Evolutionary conservation across 2,329 filamentous ascomycete species (phyloP).

Genomic region (Alternaria ethzedia): DNA sequence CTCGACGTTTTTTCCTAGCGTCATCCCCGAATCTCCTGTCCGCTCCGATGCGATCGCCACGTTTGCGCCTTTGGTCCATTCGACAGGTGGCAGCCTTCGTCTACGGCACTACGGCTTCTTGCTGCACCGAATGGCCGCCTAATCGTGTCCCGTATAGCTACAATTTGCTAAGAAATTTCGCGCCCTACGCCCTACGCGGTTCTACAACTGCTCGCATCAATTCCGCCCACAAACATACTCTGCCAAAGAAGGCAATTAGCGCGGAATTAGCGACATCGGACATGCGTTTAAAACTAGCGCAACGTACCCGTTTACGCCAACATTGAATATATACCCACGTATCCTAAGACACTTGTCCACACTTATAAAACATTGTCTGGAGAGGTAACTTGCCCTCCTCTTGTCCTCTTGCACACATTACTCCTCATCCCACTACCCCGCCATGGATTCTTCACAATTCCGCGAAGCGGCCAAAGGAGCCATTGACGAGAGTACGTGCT

Average conservation of each 20-base stretch:
- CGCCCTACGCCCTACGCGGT: conserved; percentile 5
- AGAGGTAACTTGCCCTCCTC: background rate
- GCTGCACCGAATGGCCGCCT: background rate
- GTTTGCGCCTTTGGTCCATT: background rate
- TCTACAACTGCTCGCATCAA: background rate
- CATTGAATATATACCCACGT: background rate
- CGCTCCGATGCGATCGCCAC: background rate
- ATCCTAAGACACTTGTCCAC: background rate
- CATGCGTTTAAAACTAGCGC: background rate
- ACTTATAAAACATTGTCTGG: background rate
- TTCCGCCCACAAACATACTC: background rate
- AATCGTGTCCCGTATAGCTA: background rate
- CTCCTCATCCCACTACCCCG: background rate
- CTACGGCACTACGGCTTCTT: background rate
- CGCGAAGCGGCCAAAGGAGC: conserved; percentile 75
- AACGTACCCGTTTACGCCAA: background rate
- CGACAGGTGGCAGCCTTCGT: background rate
- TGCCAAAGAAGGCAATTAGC: conserved; percentile 10
- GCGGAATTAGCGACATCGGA: conserved; percentile 22
- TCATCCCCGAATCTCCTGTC: background rate
- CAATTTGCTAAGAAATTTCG: no score
- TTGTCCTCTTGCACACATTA: background rate
- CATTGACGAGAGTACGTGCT: conserved; percentile 75
- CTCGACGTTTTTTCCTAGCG: background rate
- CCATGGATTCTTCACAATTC: conserved; percentile 79